These are phyloP conservation scores for Teunomyces funiuensis DNA, from an alignment of 805 yeast species.

Conservation along the genomic window DNA sequence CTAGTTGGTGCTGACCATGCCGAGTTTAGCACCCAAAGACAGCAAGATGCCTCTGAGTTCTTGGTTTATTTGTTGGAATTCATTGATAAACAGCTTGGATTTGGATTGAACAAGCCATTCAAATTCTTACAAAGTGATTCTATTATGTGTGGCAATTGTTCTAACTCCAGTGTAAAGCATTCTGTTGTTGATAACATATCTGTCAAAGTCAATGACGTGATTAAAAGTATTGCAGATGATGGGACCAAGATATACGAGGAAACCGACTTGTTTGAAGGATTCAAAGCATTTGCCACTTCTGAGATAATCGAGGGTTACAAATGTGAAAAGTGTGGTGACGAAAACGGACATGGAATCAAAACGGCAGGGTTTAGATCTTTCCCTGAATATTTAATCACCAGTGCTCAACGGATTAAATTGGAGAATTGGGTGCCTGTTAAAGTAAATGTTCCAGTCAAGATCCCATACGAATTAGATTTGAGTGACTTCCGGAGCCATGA, in stretches of 20 bases:
- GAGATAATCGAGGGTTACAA: conserved; percentile 61
- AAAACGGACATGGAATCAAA: conserved; percentile 35
- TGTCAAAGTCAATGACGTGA: conserved; percentile 52
- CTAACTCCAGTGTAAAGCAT: conserved; percentile 54
- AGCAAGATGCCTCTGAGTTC: conserved; percentile 95
- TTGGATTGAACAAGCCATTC: conserved; percentile 54
- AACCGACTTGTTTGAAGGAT: conserved; percentile 50
- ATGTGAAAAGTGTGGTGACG: conserved; percentile 55
- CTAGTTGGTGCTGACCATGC: conserved; percentile 74
- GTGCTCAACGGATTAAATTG: conserved; percentile 76
- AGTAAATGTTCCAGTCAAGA: conserved; percentile 67
- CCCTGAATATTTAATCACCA: conserved; percentile 71
- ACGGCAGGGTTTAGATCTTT: conserved; percentile 53
- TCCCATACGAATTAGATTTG: conserved; percentile 48
- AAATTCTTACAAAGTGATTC: conserved; percentile 67
- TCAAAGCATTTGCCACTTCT: conserved; percentile 43
- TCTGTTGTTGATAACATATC: conserved; percentile 66
- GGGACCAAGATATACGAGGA: conserved; percentile 49
- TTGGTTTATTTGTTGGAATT: conserved; percentile 64
- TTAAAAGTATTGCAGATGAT: conserved; percentile 32
- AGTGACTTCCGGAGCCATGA: conserved; percentile 30
- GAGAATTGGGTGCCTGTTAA: conserved; percentile 91
- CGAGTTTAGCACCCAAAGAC: conserved; percentile 84
- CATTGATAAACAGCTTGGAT: conserved; percentile 49
- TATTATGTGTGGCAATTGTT: conserved; percentile 57